A percentile compares a stretch with the other conserved stretches of the same genome.
These are phyloP conservation scores for Hanseniaspora occidentalis DNA, from an alignment of 805 yeast species.

Conservation along the genomic window DNA sequence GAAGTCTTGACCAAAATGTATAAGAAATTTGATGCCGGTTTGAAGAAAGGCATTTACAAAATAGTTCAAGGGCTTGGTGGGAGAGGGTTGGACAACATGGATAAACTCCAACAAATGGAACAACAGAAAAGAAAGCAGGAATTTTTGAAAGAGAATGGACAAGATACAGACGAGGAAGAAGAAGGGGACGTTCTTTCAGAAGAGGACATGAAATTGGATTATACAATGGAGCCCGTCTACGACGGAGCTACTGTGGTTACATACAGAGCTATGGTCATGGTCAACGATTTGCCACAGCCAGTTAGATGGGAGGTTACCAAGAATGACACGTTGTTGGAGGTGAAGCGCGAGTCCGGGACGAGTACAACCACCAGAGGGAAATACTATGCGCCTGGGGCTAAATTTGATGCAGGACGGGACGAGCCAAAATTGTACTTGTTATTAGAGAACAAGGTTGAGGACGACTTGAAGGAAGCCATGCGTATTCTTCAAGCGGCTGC, in stretches of 20 bases:
- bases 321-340: conserved; percentile 45
- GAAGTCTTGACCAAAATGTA: conserved; percentile 31
- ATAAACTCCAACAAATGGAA: conserved; percentile 36
- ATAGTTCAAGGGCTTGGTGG: conserved; percentile 83
- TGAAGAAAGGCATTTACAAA: conserved; percentile 54
- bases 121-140: conserved; percentile 23
- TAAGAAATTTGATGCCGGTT: conserved; percentile 40
- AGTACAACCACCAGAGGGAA: conserved; percentile 77
- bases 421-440: conserved; percentile 68
- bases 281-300: conserved; percentile 76
- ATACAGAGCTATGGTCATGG: conserved; percentile 56
- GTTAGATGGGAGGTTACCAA: conserved; percentile 71
- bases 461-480: conserved; percentile 47
- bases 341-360: conserved; percentile 60
- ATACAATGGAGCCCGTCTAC: conserved; percentile 8
- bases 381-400: conserved; percentile 38
- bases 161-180: conserved; percentile 11
- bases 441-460: conserved; percentile 61
- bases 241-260: conserved; percentile 29
- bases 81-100: conserved; percentile 72
- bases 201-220: conserved; percentile 2
- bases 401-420: conserved; percentile 21
- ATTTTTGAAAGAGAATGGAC: conserved; percentile 10
- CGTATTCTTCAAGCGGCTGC: conserved; percentile 34
- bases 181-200: conserved; percentile 13